Evolutionary conservation across 805 yeast genomes (phyloP), one percentile per base, ranked within the genome.

Genomic region (Clavispora phyllophila): DNA sequence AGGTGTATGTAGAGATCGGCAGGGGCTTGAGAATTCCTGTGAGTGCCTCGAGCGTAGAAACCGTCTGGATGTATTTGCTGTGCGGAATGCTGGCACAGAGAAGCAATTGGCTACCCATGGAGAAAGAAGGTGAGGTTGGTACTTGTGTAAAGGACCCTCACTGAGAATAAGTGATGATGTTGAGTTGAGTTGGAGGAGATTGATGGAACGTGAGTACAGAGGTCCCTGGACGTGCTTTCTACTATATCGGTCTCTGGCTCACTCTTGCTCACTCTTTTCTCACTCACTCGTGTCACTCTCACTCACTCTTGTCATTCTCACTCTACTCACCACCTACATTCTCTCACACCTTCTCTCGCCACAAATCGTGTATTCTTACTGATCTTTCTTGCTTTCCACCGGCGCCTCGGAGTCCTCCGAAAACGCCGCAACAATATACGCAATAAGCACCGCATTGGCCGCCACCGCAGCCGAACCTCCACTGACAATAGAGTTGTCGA

Each of bases 401-500:
- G 57, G 65, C 5, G 59, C 51, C 12, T 56, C 56, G 34, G 61
- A 61, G 40, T 82, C 84, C 57, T 86, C 95, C 18, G 73, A 74
- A 62, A 85, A 85, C 1, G 95, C 93, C 46, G 76, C 84, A 14
- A 82, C 70, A 26, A 86, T 79, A 55, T 83, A 86, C 0, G 84
- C 86, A 40, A 85, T 76, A 50, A 86, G 66, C 17, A 86, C 93
- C 6, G 81, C 63, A 56, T 86, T 86, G 22, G 93, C 93, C 43
- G 78, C 77, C 14, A 78, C 69, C 2, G 93, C 93, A 28, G 90
- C 87, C n/a, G 81, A 56, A 3, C 93, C 93, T 33, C 95, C 95
- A 39, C 88, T 81, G 10, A 82, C 65, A 12, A 85, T 61, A 1
- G 89, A 76, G 54, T 77, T 84, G 37, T 68, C 70, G 45, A 65